Conservation (phyloP, 345 rosid genomes). For the Pugionium cornutum region DNA sequence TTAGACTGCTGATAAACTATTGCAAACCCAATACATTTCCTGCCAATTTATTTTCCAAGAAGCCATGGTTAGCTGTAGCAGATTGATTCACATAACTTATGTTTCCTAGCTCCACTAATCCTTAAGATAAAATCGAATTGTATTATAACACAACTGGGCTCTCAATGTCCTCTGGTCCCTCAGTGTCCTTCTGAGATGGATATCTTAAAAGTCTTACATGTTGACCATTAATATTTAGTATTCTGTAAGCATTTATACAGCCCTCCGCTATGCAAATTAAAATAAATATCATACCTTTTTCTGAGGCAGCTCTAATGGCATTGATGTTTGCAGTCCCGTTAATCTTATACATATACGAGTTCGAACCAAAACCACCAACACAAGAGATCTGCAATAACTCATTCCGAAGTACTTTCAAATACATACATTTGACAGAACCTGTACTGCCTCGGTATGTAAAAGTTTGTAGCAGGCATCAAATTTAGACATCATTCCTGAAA, state of each 20-base stretch:
- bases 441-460: not conserved
- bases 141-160: not conserved
- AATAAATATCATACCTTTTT: conserved; percentile 52
- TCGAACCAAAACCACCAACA: conserved; percentile 95
- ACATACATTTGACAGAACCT: not conserved
- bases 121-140: not conserved
- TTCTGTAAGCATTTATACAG: not conserved
- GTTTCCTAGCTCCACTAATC: not conserved
- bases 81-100: not conserved
- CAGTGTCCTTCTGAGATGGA: not conserved
- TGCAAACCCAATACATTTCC: not conserved
- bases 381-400: conserved; percentile 72
- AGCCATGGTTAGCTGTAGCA: conserved; percentile 8
- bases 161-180: conserved; percentile 1
- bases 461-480: not conserved
- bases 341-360: conserved; percentile 89
- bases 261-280: not conserved
- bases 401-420: conserved; percentile 2
- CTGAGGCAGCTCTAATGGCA: conserved; percentile 90
- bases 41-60: not conserved
- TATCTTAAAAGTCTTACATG: not conserved
- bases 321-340: conserved; percentile 95
- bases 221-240: not conserved
- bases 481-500: conserved; percentile 5
- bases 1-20: conserved; percentile 18